Percentiles rank a stretch among this genome's conserved stretches.
These are phyloP conservation scores for Bisporella sp. DNA, from an alignment of 2,329 filamentous ascomycete species.

Conservation along the genomic window DNA sequence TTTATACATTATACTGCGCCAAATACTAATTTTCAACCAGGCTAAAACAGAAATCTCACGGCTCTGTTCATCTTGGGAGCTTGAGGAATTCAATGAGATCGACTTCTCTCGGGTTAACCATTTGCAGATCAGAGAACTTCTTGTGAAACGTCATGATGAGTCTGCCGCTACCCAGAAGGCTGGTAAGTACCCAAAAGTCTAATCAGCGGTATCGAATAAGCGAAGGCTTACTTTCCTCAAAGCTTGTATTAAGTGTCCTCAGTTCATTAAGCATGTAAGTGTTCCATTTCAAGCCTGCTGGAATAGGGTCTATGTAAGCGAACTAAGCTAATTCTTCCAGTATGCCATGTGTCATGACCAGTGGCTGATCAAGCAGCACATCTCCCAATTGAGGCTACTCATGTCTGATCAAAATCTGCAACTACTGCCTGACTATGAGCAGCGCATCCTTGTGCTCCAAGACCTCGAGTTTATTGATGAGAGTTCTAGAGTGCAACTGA, in stretches of 20 bases:
- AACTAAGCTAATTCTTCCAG: constrained; percentile 34
- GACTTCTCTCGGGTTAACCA: constrained; percentile 79
- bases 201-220: too few relatives aligned
- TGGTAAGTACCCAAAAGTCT: background rate
- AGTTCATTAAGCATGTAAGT: constrained; percentile 82
- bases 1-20: background rate
- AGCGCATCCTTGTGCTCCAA: constrained; percentile 84
- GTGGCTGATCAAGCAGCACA: constrained; percentile 93
- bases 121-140: constrained; percentile 70
- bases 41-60: constrained; percentile 64
- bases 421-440: constrained; percentile 91
- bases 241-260: constrained; percentile 61
- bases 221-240: too few relatives aligned
- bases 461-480: constrained; percentile 90
- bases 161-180: constrained; percentile 56
- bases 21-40: background rate
- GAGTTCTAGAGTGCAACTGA: constrained; percentile 80
- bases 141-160: constrained; percentile 62
- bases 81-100: constrained; percentile 73
- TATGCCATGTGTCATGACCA: constrained; percentile 96
- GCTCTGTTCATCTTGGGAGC: constrained; percentile 67
- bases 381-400: constrained; percentile 75
- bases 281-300: background rate
- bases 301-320: background rate
- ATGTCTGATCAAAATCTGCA: constrained; percentile 97